Percentiles rank a stretch among this genome's conserved stretches.
These are phyloP conservation scores for Ulota crispa DNA, from an alignment of 225 moss, liverwort and hornwort genomes.

Conservation along the genomic window DNA sequence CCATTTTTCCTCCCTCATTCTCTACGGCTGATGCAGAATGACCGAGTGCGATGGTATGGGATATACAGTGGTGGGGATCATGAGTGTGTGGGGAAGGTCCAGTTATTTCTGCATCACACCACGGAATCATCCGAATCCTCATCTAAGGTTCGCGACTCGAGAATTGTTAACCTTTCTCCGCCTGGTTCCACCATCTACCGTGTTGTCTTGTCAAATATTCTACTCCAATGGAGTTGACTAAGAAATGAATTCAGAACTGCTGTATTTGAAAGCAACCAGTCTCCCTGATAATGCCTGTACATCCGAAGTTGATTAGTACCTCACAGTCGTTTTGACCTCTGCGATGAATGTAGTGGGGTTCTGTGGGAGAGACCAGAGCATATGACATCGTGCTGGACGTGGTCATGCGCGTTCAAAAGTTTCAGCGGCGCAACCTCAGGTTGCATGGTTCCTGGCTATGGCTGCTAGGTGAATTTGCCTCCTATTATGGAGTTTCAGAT, in stretches of 20 bases:
- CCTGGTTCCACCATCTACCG: neutral
- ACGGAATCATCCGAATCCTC: constrained; percentile 67
- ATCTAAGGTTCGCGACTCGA: constrained; percentile 61
- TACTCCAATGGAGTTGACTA: neutral
- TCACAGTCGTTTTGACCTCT: neutral
- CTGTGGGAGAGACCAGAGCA: constrained; percentile 94
- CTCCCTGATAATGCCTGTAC: neutral
- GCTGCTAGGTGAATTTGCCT: constrained; percentile 87
- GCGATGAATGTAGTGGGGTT: constrained; percentile 72
- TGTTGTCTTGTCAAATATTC: neutral
- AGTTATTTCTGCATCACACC: constrained; percentile 71
- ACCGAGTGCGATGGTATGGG: constrained; percentile 86
- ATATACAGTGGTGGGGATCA: constrained; percentile 74
- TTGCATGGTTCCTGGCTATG: constrained; percentile 89
- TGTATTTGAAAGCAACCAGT: neutral
- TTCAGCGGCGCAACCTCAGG: constrained; percentile 82
- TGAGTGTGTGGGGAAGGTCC: constrained; percentile 86
- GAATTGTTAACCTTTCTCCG: neutral
- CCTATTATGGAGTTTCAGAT: constrained; percentile 92
- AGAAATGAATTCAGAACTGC: neutral
- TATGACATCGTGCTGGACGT: constrained; percentile 96
- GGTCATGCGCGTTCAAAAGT: constrained; percentile 88
- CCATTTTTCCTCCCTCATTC: neutral
- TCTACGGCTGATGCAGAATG: constrained; percentile 50
- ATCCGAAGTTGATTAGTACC: neutral